Percentiles rank a stretch among this genome's conserved stretches.
phyloP scores from a whole-genome alignment of 2,329 filamentous ascomycete genomes.

The Ilyonectria mors-panacis region DNA sequence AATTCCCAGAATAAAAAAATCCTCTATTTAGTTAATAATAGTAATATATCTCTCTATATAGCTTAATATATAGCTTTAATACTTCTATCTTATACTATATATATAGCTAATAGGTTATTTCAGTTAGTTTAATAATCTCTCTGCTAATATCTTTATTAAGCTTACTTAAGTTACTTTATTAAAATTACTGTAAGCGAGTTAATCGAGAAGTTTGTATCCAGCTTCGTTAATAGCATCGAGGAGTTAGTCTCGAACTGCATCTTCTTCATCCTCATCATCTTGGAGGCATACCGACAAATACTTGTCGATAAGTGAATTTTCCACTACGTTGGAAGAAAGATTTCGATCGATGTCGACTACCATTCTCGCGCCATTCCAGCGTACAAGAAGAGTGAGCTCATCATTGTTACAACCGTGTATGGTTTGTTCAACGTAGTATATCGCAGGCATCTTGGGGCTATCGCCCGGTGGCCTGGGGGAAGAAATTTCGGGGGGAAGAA shows the following conservation, averaged over 20 bases:
- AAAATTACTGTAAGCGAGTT: too few relatives aligned
- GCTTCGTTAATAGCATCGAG: slow-evolving; percentile 11
- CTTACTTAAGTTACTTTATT: too few relatives aligned
- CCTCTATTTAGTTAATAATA: too few relatives aligned
- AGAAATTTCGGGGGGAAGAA: too few relatives aligned
- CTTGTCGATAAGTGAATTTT: slow-evolving; percentile 14
- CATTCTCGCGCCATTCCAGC: slow-evolving; percentile 13
- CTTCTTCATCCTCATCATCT: slow-evolving; percentile 9
- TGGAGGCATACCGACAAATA: slow-evolving; percentile 6
- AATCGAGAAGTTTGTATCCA: not conserved
- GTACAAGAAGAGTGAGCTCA: slow-evolving; percentile 2
- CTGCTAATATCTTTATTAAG: too few relatives aligned
- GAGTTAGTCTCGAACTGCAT: slow-evolving; percentile 6
- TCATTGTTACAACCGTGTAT: slow-evolving; percentile 12
- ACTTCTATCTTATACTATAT: too few relatives aligned
- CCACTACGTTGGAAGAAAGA: not conserved
- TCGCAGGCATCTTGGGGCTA: slow-evolving; percentile 10
- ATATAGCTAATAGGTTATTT: too few relatives aligned
- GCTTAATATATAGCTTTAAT: too few relatives aligned
- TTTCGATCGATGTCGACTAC: slow-evolving; percentile 3
- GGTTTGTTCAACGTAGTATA: slow-evolving; percentile 14
- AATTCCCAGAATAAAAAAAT: too few relatives aligned
- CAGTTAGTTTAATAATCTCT: too few relatives aligned
- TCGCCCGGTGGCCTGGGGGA: not conserved
- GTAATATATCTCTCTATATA: too few relatives aligned